These are phyloP conservation scores for Aspergillus quadrilineatus DNA, from an alignment of 2,329 filamentous ascomycete genomes.

Conservation along the genomic window DNA sequence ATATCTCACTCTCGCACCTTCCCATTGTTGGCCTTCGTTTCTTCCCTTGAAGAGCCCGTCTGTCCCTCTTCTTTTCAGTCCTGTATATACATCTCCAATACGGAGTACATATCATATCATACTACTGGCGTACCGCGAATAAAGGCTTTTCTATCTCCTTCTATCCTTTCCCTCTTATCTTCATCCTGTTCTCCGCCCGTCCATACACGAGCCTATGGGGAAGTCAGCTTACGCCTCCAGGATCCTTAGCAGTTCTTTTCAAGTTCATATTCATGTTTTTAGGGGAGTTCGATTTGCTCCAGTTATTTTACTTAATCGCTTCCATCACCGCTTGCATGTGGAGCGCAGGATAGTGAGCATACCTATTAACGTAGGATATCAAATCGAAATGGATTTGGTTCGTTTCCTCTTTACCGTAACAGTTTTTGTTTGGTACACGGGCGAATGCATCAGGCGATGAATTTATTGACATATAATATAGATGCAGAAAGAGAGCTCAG, in stretches of 20 bases:
- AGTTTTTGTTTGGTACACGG: too few species aligned
- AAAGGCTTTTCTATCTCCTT: background rate
- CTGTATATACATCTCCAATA: constrained; percentile 11
- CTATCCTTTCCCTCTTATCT: background rate
- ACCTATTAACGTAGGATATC: too few species aligned
- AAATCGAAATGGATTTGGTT: too few species aligned
- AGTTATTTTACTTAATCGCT: too few species aligned
- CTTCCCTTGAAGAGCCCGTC: background rate
- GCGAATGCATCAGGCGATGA: too few species aligned
- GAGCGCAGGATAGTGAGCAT: too few species aligned
- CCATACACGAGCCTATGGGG: background rate
- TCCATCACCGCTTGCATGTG: too few species aligned
- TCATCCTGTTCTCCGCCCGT: background rate
- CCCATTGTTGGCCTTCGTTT: background rate
- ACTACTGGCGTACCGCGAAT: constrained; percentile 9
- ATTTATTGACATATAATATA: too few species aligned
- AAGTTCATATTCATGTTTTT: too few species aligned
- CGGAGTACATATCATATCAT: constrained; percentile 12
- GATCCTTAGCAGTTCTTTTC: background rate
- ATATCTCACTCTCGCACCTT: background rate
- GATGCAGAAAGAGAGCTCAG: too few species aligned
- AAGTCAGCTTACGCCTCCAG: background rate
- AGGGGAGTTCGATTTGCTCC: too few species aligned
- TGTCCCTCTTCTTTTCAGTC: background rate
- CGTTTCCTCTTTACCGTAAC: too few species aligned